Evolutionary conservation across 805 yeast genomes (phyloP), one percentile per base, ranked within the genome.

Genomic region (Vanderwaltozyma polyspora): DNA sequence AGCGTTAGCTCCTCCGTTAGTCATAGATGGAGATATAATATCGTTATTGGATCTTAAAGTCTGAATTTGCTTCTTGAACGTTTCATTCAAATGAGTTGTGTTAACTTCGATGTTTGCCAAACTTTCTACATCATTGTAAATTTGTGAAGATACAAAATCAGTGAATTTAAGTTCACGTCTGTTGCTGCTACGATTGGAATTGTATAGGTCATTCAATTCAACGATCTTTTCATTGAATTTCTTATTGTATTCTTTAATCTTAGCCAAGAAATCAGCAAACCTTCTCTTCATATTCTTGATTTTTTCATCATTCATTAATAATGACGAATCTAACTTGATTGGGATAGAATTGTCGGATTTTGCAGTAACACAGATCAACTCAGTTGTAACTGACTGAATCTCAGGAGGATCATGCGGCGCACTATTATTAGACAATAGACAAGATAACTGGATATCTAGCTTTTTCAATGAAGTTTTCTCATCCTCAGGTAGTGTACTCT

Each of bases 261-360:
- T 39, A 7, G 31, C 29, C 12, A 39, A 27, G 31, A 39, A 46
- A 3, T 32, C 37, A 9, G 35, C 19, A 16, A 60, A 63, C 13
- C 40, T 46, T 16, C 28, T 16, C 28, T 49, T 51, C 12, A 62
- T 35, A 12, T 38, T 34, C 2, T 41, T 35, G 23, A 58, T 28
- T 28, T 45, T 51, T 2, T 45, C 45, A 14, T 46, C 33, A 28
- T 51, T 46, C 25, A 49, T 26, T 15, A 62, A 40, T 19, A 59
- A 34, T 31, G 55, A 59, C 1, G 59, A 40, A 14, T 62, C 58
- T n/a, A 68, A 38, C 33, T 59, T 59, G 13, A 67, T 47, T 13
- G 74, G 72, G 28, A 68, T 63, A 1, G 66, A 55, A 17, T 51
- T 43, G 7, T 46, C 53, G 0, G 68, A 62, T 28, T 41, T 54